These are phyloP conservation scores for Volvariella surrecta DNA, from an alignment of 1,284 basidiomycete genomes.

Conservation along the genomic window DNA sequence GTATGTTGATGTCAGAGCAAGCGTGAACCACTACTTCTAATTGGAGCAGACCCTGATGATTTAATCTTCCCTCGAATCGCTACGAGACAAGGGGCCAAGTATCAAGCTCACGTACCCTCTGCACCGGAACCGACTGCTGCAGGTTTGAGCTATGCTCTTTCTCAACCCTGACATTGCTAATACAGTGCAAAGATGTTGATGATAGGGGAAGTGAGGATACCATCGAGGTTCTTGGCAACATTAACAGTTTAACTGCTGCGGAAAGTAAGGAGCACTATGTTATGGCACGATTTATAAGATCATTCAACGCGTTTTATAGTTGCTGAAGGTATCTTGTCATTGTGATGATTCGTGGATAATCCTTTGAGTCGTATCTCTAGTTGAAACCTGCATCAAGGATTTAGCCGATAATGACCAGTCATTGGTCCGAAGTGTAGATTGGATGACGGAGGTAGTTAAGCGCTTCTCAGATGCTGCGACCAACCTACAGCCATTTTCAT, in stretches of 20 bases:
- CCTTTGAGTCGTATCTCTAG: conserved; percentile 25
- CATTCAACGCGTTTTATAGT: conserved; percentile 26
- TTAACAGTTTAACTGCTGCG: conserved; percentile 51
- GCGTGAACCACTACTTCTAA: neutral
- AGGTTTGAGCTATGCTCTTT: conserved; percentile 28
- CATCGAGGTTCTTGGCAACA: conserved; percentile 58
- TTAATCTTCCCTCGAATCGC: conserved; percentile 89
- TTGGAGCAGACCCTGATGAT: conserved; percentile 75
- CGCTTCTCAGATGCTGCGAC: conserved; percentile 58
- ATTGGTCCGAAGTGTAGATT: conserved; percentile 57
- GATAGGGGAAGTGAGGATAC: conserved; percentile 73
- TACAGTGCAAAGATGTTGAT: conserved; percentile 36
- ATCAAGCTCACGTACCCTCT: conserved; percentile 60
- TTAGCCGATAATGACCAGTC: conserved; percentile 39
- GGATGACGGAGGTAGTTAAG: conserved; percentile 63
- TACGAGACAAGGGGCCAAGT: conserved; percentile 82
- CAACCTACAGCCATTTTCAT: conserved; percentile 42
- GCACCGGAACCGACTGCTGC: conserved; percentile 34
- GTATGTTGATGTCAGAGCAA: conserved; percentile 30
- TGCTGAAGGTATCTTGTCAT: conserved; percentile 32
- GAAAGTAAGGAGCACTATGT: conserved; percentile 41
- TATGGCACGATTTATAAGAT: conserved; percentile 4
- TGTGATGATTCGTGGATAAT: neutral
- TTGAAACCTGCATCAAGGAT: conserved; percentile 48
- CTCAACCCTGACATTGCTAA: neutral